Conservation (phyloP, 1,284 basidiomycete species). For the Ganoderma resinaceum region DNA sequence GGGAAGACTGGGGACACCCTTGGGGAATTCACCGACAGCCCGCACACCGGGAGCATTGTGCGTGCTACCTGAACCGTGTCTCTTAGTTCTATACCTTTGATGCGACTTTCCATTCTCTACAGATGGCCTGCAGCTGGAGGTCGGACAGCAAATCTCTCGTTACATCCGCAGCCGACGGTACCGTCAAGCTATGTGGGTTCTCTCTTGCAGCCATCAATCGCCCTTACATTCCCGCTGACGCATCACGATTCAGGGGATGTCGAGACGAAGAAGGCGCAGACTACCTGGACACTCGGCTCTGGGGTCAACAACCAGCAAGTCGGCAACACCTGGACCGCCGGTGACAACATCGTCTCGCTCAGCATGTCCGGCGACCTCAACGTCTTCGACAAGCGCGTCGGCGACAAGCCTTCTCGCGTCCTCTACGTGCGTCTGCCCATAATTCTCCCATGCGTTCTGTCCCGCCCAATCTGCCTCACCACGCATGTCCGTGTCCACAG, state of each 20-base stretch:
- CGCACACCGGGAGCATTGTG: constrained; percentile 82
- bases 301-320: constrained; percentile 85
- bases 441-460: neutral
- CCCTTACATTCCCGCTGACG: neutral
- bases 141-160: constrained; percentile 76
- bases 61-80: constrained; percentile 40
- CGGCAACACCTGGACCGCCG: constrained; percentile 84
- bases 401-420: constrained; percentile 64
- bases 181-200: constrained; percentile 83
- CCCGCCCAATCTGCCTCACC: neutral
- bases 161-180: constrained; percentile 89
- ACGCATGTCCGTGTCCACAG: constrained; percentile 43
- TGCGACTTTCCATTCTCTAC: neutral
- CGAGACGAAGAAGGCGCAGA: constrained; percentile 68
- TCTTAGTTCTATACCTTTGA: neutral
- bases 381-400: constrained; percentile 80
- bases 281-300: constrained; percentile 76
- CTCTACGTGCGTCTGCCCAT: constrained; percentile 56
- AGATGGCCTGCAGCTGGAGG: constrained; percentile 85
- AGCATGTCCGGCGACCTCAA: constrained; percentile 88
- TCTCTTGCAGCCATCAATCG: neutral
- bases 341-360: constrained; percentile 82
- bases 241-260: constrained; percentile 72
- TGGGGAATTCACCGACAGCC: constrained; percentile 67
- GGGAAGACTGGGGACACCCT: constrained; percentile 88